A percentile compares a stretch with the other conserved stretches of the same genome.
phyloP scores from a whole-genome alignment of 208 protist species.

The Wallacemonas collosoma region DNA sequence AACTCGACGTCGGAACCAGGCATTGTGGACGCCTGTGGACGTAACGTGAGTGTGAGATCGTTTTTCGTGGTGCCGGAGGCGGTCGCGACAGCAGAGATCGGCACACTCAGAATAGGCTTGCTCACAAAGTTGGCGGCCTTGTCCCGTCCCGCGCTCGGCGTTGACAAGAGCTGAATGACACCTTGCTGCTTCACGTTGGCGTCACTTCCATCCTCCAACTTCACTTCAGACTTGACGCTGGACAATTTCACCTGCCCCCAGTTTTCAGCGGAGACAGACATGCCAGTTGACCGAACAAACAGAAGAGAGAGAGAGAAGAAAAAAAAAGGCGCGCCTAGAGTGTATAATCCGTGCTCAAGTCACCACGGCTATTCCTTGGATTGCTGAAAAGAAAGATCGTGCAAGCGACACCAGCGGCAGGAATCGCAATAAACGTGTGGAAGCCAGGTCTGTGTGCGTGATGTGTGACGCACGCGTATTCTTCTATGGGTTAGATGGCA shows the following conservation, averaged over 20 bases:
- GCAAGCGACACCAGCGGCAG: no score
- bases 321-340: slow-evolving; percentile 2
- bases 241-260: slow-evolving; percentile 72
- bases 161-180: slow-evolving; percentile 45
- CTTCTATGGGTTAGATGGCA: no score
- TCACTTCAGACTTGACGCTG: slow-evolving; percentile 28
- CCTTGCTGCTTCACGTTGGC: slow-evolving; percentile 16
- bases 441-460: no score
- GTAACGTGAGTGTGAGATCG: slow-evolving; percentile 70
- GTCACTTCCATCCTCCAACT: slow-evolving; percentile 26
- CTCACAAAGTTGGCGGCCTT: slow-evolving; percentile 51
- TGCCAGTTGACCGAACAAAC: not conserved
- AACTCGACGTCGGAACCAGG: slow-evolving; percentile 48
- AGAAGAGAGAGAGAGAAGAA: not conserved
- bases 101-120: slow-evolving; percentile 63
- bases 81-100: slow-evolving; percentile 65
- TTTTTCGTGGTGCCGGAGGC: slow-evolving; percentile 81
- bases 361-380: no score
- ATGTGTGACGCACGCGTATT: no score
- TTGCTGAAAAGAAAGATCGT: no score
- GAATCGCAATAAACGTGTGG: no score
- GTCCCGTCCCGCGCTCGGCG: slow-evolving; percentile 57
- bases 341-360: no score
- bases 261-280: slow-evolving; percentile 67
- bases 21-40: slow-evolving; percentile 34